Evolutionary conservation across 2,329 filamentous ascomycete species (phyloP).

Genomic region (Cercospora sp.): DNA sequence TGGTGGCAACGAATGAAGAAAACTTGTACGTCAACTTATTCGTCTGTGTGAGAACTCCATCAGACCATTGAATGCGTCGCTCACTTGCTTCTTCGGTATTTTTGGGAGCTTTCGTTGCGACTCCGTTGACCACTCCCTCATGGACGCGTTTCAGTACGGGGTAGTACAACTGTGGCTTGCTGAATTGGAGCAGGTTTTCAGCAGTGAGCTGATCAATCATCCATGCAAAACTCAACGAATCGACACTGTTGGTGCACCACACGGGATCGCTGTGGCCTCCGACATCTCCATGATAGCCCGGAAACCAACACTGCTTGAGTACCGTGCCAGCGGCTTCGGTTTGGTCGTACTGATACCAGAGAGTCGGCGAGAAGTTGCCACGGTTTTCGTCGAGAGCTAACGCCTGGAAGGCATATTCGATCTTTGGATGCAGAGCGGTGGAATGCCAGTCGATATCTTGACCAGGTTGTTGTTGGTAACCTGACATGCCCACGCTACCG

Average conservation of each 20-base stretch:
- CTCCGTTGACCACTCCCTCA: conserved; percentile 7
- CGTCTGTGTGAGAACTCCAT: conserved; percentile 17
- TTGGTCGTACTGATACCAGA: conserved; percentile 44
- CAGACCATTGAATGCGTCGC: conserved; percentile 24
- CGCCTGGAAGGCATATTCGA: conserved; percentile 56
- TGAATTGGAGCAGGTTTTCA: conserved; percentile 20
- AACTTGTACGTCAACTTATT: conserved; percentile 16
- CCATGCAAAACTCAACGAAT: conserved; percentile 42
- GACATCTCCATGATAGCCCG: conserved; percentile 53
- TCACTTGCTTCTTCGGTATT: conserved; percentile 22
- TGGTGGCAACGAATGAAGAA: conserved; percentile 21
- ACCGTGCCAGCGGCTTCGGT: conserved; percentile 26
- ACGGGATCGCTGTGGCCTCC: conserved; percentile 45
- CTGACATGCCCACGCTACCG: conserved; percentile 31
- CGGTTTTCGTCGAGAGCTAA: conserved; percentile 55
- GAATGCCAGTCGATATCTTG: conserved; percentile 21
- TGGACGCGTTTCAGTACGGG: conserved; percentile 23
- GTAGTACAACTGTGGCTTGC: conserved; percentile 18
- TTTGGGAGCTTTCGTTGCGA: conserved; percentile 6
- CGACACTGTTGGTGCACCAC: conserved; percentile 27
- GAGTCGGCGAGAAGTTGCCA: conserved; percentile 50
- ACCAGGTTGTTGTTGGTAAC: conserved; percentile 20
- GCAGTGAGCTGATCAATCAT: conserved; percentile 39
- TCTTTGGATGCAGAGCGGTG: conserved; percentile 28
- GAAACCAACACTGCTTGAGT: conserved; percentile 56